phyloP scores from a whole-genome alignment of 2,329 filamentous ascomycete species.

The Clathrospora elynae region DNA sequence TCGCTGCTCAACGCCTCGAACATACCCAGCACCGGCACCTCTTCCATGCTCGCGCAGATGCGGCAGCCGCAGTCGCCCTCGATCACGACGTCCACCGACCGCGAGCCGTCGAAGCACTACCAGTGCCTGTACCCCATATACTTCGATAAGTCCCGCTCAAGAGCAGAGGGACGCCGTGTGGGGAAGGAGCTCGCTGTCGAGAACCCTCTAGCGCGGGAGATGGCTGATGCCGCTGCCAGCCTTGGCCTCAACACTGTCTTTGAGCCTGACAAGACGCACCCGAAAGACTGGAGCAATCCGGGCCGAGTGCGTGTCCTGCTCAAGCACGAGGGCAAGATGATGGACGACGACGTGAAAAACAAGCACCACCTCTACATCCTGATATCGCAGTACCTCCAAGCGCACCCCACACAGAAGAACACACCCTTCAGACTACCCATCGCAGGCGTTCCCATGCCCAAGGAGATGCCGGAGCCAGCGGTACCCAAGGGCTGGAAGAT shows the following conservation, averaged over 20 bases:
- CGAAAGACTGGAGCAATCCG: slow-evolving; percentile 97
- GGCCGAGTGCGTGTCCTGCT: slow-evolving; percentile 83
- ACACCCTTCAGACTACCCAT: slow-evolving; percentile 74
- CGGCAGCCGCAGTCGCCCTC: slow-evolving; percentile 46
- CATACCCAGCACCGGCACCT: slow-evolving; percentile 33
- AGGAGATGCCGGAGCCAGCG: slow-evolving; percentile 69
- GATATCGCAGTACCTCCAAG: slow-evolving; percentile 74
- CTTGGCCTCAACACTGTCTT: slow-evolving; percentile 76
- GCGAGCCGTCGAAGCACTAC: slow-evolving; percentile 71
- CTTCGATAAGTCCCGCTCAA: slow-evolving; percentile 78
- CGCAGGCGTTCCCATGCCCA: slow-evolving; percentile 70
- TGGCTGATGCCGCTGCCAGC: slow-evolving; percentile 73
- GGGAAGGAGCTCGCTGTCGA: slow-evolving; percentile 71
- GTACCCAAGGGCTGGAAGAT: slow-evolving; percentile 89
- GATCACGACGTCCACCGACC: slow-evolving; percentile 51
- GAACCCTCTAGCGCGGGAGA: slow-evolving; percentile 87
- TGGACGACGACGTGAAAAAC: slow-evolving; percentile 64
- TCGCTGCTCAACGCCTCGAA: slow-evolving; percentile 54
- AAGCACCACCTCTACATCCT: slow-evolving; percentile 88
- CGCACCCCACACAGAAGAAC: slow-evolving; percentile 76
- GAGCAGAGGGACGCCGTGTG: slow-evolving; percentile 82
- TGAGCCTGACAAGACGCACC: slow-evolving; percentile 90
- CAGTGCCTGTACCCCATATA: slow-evolving; percentile 95
- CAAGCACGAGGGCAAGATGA: slow-evolving; percentile 62
- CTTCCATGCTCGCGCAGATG: slow-evolving; percentile 38